These are phyloP conservation scores for Globisporangium perplexum DNA, from an alignment of 352 stramenopile genomes.

Conservation along the genomic window DNA sequence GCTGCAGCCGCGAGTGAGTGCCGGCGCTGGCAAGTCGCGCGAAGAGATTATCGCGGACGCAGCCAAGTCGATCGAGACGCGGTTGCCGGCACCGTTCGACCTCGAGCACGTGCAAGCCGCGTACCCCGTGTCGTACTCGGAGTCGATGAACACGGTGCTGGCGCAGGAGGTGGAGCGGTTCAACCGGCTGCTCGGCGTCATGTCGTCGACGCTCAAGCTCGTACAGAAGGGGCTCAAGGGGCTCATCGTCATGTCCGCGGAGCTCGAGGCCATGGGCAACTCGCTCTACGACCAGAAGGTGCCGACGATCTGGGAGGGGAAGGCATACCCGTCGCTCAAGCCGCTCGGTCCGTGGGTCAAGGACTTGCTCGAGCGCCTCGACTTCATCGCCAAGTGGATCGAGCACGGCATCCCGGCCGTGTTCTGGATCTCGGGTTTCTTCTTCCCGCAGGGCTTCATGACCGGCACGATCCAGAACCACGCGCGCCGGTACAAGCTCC, in stretches of 20 bases:
- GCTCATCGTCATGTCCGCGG: constrained; percentile 81
- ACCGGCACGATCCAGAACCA: constrained; percentile 92
- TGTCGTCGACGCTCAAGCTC: constrained; percentile 58
- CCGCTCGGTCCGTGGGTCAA: constrained; percentile 85
- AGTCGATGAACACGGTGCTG: constrained; percentile 96
- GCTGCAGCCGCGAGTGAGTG: constrained; percentile 67
- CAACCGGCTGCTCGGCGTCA: constrained; percentile 70
- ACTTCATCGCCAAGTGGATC: constrained; percentile 74
- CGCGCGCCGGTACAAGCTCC: constrained; percentile 80
- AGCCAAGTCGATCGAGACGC: constrained; percentile 60
- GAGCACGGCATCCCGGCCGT: constrained; percentile 65
- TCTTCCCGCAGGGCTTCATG: constrained; percentile 91
- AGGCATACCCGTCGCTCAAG: constrained; percentile 90
- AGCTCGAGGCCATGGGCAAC: constrained; percentile 85
- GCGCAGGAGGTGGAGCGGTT: constrained; percentile 84
- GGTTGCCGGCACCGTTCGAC: constrained; percentile 61
- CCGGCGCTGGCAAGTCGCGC: constrained; percentile 57
- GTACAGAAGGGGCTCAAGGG: constrained; percentile 72
- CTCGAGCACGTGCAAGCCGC: constrained; percentile 69
- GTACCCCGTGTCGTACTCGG: constrained; percentile 89
- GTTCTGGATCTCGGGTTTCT: constrained; percentile 91
- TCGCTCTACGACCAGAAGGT: constrained; percentile 88
- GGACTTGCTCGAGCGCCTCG: constrained; percentile 74
- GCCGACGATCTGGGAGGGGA: constrained; percentile 80
- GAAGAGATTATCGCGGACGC: constrained; percentile 78